Base-by-base conservation (phyloP, 2,329 filamentous ascomycete species). In the Grosmannia clavigera region DNA sequence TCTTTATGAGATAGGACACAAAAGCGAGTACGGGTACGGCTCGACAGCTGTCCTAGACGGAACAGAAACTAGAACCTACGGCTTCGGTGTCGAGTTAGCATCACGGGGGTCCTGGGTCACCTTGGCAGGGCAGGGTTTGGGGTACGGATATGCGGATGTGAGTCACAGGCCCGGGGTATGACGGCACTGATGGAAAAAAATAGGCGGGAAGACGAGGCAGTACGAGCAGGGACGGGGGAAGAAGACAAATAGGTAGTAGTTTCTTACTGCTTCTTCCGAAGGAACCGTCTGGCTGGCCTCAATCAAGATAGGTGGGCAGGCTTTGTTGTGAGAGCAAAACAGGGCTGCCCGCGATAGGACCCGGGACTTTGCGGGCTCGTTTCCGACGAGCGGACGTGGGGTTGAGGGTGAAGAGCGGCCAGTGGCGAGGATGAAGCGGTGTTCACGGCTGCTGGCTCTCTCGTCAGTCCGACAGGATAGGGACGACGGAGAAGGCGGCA, bases 41-140 rank as follows among this genome's bases (percentile, higher is more conserved):
- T 61, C 61, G 61, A 59, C 60, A 58, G 60, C 53, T 62, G 58
- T 57, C 57, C 58, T 59, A 48, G 56, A 61, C 53, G 59, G 58
- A 62, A 58, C 63, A 64, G 64, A 64, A 64, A 64, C 61, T 61
- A 16, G 12, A 48, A 19, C 27, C 19, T 48, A 25, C 22, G 25
- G 16, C 25, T 57, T 57, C 29, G 10, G 43, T 10, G n/a, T n/a
- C 27, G 19, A n/a, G 55, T 57, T 48, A 57, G 55, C 55, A 57
- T 33, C 22, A 25, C 25, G 25, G 25, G 35, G 38, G 54, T 22
- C 27, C 16, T 31, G 11, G 54, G 54, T 46, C 43, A 46, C 43
- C 43, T n/a, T 46, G 16, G 43, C 14, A 33, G 35, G 35, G 35
- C 10, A n/a, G 54, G 27, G 22, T 38, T 22, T 40, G 33, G 35